Conservation (phyloP, 202 grass and related monocot species). For the Schoenoplectus tabernaemontani region DNA sequence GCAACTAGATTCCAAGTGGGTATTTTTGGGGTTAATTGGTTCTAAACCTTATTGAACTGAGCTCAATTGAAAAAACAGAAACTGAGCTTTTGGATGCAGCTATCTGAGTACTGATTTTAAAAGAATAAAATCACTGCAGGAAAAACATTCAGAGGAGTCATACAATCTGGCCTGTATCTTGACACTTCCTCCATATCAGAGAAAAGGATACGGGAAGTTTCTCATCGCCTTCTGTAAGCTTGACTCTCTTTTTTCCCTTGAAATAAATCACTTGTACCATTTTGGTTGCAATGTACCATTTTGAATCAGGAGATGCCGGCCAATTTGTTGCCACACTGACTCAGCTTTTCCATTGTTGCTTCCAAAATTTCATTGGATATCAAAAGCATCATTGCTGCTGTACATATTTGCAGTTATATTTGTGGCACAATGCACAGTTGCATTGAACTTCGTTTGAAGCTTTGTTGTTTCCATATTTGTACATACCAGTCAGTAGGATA, state of each 20-base stretch:
- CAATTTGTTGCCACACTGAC: neutral
- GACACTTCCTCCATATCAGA: conserved; percentile 97
- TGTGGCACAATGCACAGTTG: neutral
- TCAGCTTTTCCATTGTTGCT: neutral
- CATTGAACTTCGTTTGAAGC: neutral
- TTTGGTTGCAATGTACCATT: neutral
- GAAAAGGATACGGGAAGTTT: conserved; percentile 99
- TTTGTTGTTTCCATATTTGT: neutral
- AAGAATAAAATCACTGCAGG: conserved; percentile 37
- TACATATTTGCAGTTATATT: neutral
- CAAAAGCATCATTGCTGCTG: neutral
- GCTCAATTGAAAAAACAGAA: neutral
- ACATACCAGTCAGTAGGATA: neutral
- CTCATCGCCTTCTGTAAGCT: conserved; percentile 95
- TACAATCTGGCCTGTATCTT: conserved; percentile 99
- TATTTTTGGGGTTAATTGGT: neutral
- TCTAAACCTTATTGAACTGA: conserved; percentile 9
- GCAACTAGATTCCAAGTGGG: no score
- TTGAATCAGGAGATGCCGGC: neutral
- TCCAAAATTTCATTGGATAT: neutral
- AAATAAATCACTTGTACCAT: neutral
- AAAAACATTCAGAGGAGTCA: conserved; percentile 97
- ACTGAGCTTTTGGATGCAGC: conserved; percentile 12
- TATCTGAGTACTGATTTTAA: neutral
- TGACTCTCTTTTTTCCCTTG: neutral